Conservation (phyloP, 2,329 filamentous ascomycete species). For the Penicillium sp. region DNA sequence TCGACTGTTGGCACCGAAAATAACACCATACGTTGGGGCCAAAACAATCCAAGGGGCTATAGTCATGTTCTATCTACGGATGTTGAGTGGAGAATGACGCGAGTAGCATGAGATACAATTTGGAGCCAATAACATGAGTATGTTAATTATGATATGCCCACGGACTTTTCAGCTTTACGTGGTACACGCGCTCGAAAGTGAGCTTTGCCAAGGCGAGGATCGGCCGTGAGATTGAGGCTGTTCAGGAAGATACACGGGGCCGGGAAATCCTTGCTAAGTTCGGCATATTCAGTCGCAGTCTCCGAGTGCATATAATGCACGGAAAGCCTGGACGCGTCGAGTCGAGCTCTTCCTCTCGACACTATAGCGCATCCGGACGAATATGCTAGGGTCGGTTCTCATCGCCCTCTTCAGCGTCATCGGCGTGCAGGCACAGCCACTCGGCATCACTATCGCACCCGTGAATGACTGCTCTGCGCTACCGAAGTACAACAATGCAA, state of each 20-base stretch:
- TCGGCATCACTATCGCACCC: background rate
- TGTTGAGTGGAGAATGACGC: no score
- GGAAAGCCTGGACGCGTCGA: background rate
- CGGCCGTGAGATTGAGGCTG: constrained; percentile 2
- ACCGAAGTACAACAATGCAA: constrained; percentile 9
- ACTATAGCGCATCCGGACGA: background rate
- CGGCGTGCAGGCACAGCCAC: constrained; percentile 3
- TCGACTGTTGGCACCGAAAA: background rate
- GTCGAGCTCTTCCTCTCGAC: background rate
- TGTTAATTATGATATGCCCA: background rate
- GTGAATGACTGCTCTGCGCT: constrained; percentile 9
- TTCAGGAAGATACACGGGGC: background rate
- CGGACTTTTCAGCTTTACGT: background rate
- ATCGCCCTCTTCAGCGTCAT: background rate
- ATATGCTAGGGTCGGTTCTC: background rate
- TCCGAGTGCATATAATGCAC: no score
- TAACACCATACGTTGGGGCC: background rate
- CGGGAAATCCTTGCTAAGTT: background rate
- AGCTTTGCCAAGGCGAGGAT: constrained; percentile 1
- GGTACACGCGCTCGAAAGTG: background rate
- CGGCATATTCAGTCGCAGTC: background rate
- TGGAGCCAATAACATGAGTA: background rate
- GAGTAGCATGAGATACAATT: no score
- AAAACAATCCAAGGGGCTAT: no score
- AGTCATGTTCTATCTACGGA: no score